Percentiles rank a stretch among this genome's conserved stretches.
Conservation (phyloP, 495 filamentous ascomycete species). For the Aspergillus sparsus region DNA sequence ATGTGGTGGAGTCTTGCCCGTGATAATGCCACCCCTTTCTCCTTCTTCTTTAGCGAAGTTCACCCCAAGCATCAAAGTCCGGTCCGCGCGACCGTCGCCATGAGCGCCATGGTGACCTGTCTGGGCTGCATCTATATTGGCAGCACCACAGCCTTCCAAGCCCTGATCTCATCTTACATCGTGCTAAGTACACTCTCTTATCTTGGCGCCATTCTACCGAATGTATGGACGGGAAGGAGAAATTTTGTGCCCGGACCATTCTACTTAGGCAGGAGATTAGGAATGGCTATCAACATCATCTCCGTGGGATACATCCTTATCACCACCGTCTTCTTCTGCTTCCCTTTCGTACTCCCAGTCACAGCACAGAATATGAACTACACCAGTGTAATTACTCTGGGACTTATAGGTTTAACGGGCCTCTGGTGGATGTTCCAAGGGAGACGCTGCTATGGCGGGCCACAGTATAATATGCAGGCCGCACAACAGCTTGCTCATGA, state of each 20-base stretch:
- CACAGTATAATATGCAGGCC: constrained; percentile 10
- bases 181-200: constrained; percentile 74
- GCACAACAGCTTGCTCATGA: constrained; percentile 8
- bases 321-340: constrained; percentile 78
- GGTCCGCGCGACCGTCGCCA: constrained; percentile 64
- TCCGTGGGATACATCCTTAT: constrained; percentile 64
- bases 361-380: constrained; percentile 68
- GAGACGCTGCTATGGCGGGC: background rate
- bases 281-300: constrained; percentile 59
- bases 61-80: constrained; percentile 57
- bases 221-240: constrained; percentile 65
- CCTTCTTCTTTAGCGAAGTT: constrained; percentile 40
- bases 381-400: constrained; percentile 61
- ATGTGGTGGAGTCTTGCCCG: constrained; percentile 80
- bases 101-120: constrained; percentile 58
- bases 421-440: constrained; percentile 12
- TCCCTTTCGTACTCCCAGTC: constrained; percentile 63
- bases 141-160: constrained; percentile 70
- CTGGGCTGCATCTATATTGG: constrained; percentile 77
- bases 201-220: constrained; percentile 71
- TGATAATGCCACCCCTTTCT: constrained; percentile 59
- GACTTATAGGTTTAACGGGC: background rate
- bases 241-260: constrained; percentile 64
- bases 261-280: constrained; percentile 59
- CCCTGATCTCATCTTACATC: constrained; percentile 69